Conservation (phyloP, 140 eudicot species). For the Flaveria floridana region DNA sequence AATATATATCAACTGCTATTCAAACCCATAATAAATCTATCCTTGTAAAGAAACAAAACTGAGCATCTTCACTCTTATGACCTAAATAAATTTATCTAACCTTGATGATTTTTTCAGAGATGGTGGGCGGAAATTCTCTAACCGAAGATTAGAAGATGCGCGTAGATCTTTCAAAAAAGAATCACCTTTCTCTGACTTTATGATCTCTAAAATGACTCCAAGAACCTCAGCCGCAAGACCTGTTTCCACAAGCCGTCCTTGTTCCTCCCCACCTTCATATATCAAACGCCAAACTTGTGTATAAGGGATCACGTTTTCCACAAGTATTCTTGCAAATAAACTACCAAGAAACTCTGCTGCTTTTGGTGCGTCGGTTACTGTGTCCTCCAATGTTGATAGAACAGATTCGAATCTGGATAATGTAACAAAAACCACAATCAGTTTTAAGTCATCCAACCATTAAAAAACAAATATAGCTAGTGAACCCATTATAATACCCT, state of each 20-base stretch:
- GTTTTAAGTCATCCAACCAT: background rate
- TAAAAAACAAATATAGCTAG: background rate
- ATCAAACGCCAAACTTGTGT: slow-evolving; percentile 58
- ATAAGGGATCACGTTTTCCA: slow-evolving; percentile 60
- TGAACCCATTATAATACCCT: background rate
- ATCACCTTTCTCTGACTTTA: slow-evolving; percentile 68
- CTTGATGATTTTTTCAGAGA: slow-evolving; percentile 45
- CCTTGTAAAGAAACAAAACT: slow-evolving; percentile 5
- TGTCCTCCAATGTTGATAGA: slow-evolving; percentile 68
- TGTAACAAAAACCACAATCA: background rate
- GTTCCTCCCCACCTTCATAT: slow-evolving; percentile 88
- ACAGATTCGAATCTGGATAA: slow-evolving; percentile 76
- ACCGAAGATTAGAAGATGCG: slow-evolving; percentile 38
- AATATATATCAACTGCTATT: slow-evolving; percentile 9
- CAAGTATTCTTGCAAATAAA: slow-evolving; percentile 50
- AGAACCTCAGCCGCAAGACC: slow-evolving; percentile 88
- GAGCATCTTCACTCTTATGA: slow-evolving; percentile 39
- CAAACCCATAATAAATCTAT: slow-evolving; percentile 1
- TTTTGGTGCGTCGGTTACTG: slow-evolving; percentile 90
- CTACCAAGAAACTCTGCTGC: slow-evolving; percentile 89
- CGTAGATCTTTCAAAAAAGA: slow-evolving; percentile 53
- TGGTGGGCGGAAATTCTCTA: slow-evolving; percentile 62
- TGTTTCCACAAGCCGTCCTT: slow-evolving; percentile 60
- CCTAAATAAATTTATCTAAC: slow-evolving; percentile 80
- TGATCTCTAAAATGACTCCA: slow-evolving; percentile 64